Percentiles rank a stretch among this genome's conserved stretches.
Conservation (phyloP, 192 early-diverging fungal species). For the Backusella australiensis region DNA sequence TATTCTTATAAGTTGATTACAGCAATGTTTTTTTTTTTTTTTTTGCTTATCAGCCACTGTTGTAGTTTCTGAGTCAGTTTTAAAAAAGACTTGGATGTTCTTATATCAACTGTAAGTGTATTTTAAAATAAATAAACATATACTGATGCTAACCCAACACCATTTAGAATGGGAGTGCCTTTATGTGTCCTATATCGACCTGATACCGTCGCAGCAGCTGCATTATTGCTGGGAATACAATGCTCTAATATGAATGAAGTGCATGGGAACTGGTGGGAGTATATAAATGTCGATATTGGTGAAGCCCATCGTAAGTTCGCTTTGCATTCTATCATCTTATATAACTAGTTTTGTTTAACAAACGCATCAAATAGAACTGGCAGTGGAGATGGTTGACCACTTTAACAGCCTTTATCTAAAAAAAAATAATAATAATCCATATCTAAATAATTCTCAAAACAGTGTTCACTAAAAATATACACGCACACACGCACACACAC, state of each 20-base stretch:
- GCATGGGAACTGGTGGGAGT: constrained; percentile 6
- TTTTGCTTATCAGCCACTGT: neutral
- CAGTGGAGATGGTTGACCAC: constrained; percentile 19
- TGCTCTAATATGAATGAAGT: neutral
- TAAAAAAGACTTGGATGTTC: constrained; percentile 53
- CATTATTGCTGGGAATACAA: constrained; percentile 39
- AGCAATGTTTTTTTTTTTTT: neutral
- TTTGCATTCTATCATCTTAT: neutral
- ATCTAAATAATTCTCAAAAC: neutral
- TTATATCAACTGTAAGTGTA: constrained; percentile 42
- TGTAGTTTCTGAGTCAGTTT: constrained; percentile 23
- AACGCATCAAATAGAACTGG: neutral
- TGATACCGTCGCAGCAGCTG: constrained; percentile 42
- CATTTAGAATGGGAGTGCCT: constrained; percentile 39
- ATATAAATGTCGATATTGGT: constrained; percentile 23
- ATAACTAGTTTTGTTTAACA: neutral
- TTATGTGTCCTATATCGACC: constrained; percentile 46
- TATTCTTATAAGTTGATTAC: neutral
- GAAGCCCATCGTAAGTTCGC: constrained; percentile 26
- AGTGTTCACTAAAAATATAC: neutral
- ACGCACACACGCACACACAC: neutral
- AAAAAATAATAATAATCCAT: constrained; percentile 4
- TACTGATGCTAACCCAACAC: neutral
- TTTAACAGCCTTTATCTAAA: constrained; percentile 4
- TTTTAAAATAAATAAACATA: neutral